Evolutionary conservation across 345 rosid genomes (phyloP).

Genomic region (Rhizophora mangle): DNA sequence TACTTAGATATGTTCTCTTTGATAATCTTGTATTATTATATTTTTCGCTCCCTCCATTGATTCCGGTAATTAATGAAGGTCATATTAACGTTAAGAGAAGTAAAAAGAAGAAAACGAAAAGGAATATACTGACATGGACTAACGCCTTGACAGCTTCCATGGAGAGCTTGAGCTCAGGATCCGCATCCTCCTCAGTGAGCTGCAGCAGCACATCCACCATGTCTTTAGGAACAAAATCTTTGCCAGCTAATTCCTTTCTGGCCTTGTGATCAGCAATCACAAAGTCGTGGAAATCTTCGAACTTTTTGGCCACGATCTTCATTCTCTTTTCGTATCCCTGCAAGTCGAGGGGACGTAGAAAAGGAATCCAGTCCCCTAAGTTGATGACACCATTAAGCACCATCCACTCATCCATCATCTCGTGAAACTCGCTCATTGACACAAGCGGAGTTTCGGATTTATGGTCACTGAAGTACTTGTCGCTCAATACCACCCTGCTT

Average conservation of each 20-base stretch:
- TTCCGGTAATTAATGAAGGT: too few relatives aligned
- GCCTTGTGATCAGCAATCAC: background rate
- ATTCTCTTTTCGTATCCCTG: constrained; percentile 17
- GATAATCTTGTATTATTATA: too few relatives aligned
- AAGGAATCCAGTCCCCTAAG: constrained; percentile 14
- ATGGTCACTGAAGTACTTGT: background rate
- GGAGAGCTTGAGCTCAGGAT: constrained; percentile 24
- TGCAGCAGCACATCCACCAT: constrained; percentile 33
- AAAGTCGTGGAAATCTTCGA: constrained; percentile 5
- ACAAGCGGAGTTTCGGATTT: background rate
- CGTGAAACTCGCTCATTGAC: background rate
- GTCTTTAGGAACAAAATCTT: constrained; percentile 23
- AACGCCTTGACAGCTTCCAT: constrained; percentile 21
- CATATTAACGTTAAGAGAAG: too few relatives aligned
- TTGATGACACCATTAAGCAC: constrained; percentile 7
- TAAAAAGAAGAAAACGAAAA: background rate
- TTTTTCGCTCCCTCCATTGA: too few relatives aligned
- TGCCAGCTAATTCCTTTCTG: background rate
- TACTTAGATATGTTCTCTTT: too few relatives aligned
- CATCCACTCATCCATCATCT: constrained; percentile 9
- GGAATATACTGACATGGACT: constrained; percentile 14
- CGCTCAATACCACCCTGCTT: background rate
- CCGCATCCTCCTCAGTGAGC: constrained; percentile 34
- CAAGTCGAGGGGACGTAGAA: constrained; percentile 2
- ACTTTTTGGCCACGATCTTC: constrained; percentile 11